Base-by-base conservation (phyloP, 176 grass and related monocot genomes). In the Leersia perrieri region DNA sequence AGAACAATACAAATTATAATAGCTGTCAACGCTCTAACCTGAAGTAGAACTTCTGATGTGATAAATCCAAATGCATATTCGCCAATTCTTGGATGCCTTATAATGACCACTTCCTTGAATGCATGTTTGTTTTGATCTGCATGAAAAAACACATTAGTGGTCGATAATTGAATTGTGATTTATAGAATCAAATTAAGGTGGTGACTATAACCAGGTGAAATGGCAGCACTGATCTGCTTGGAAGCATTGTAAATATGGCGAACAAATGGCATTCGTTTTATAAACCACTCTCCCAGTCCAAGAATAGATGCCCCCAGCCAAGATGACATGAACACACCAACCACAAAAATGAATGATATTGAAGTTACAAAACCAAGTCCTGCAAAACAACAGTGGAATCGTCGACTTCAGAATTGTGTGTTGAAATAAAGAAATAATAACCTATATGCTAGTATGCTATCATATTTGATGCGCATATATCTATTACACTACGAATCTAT, bases 11-110 rank as follows among this genome's bases (percentile, higher is more conserved):
- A 73, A 5, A n/a, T 23, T 39, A 27, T 45, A 67, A 82, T 18
- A 67, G 74, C 13, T 60, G 18, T 78, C 10, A 63, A n/a, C 11
- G 29, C 33, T 74, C 65, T 41, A 64, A 95, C 93, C 93, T 92
- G 93, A 83, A 96, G 93, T 47, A 92, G 85, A 87, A 96, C 85
- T 71, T 87, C 82, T 20, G 93, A 96, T 72, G 93, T 96, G 68
- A 96, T 92, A 87, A 96, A 96, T 77, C 93, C 93, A 82, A 96
- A 92, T 84, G 93, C 93, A 79, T 96, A 96, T 92, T 96, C 93
- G 0, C 90, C 93, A 78, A 96, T 70, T 87, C 90, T 89, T 32
- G 93, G 93, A 66, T 96, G 93, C 76, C 88, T 90, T 86, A 88
- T 82, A 72, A 96, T 92, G 72, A 85, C 93, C 68, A 92, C 85